phyloP scores from a whole-genome alignment of 2,329 filamentous ascomycete genomes.

The Nemania sp. region DNA sequence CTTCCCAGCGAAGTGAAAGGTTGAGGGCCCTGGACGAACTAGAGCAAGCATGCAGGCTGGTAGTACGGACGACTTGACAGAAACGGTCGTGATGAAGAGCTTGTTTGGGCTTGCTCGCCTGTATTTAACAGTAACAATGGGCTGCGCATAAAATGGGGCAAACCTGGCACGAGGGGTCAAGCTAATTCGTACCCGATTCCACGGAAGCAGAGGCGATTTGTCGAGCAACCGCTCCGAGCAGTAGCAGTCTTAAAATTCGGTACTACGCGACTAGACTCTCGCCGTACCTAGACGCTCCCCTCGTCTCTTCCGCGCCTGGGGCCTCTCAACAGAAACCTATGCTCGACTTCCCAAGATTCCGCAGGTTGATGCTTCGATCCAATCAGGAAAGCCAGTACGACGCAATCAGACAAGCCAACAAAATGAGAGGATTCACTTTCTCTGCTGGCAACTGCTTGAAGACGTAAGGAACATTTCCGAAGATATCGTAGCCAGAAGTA shows the following conservation, averaged over 20 bases:
- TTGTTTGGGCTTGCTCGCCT: slow-evolving; percentile 32
- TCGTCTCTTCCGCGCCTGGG: slow-evolving; percentile 27
- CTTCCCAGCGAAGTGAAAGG: slow-evolving; percentile 45
- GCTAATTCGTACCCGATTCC: slow-evolving; percentile 35
- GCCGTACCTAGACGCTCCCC: slow-evolving; percentile 24
- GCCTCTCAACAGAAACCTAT: slow-evolving; percentile 12
- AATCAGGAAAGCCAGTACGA: slow-evolving; percentile 17
- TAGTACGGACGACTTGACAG: slow-evolving; percentile 30
- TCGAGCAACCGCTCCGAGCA: slow-evolving; percentile 32
- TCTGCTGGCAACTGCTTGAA: slow-evolving; percentile 29
- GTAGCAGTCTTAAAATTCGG: slow-evolving; percentile 30
- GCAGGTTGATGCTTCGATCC: slow-evolving; percentile 6
- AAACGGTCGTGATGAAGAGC: slow-evolving; percentile 30
- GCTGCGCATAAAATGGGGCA: slow-evolving; percentile 32
- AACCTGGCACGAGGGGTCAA: slow-evolving; percentile 32
- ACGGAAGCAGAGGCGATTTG: slow-evolving; percentile 29
- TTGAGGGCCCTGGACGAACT: slow-evolving; percentile 43
- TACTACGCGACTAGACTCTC: slow-evolving; percentile 36
- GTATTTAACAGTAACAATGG: slow-evolving; percentile 30
- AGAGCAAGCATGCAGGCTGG: slow-evolving; percentile 45
- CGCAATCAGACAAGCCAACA: slow-evolving; percentile 15
- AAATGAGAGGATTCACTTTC: slow-evolving; percentile 25
- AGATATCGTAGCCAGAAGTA: slow-evolving; percentile 20
- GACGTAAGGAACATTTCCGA: slow-evolving; percentile 27
- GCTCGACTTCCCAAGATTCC: background rate